Conservation (phyloP, 2,329 filamentous ascomycete genomes). For the Ophiostoma australiae region DNA sequence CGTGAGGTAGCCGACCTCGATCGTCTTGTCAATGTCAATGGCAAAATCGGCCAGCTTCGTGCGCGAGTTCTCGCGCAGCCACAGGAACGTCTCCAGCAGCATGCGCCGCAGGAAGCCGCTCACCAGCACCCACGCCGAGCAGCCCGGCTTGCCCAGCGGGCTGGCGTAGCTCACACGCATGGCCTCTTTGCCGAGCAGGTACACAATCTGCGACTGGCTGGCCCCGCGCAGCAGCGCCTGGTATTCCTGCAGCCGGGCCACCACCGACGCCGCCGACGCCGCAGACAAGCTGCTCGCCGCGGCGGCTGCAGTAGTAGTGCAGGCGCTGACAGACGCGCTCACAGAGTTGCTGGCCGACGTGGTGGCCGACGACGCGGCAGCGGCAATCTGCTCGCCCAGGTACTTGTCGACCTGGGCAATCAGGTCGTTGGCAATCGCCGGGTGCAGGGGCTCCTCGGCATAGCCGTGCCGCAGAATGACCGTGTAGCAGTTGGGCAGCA, state of each 20-base stretch:
- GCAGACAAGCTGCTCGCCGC: not conserved
- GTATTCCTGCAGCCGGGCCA: conserved; percentile 31
- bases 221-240: conserved; percentile 43
- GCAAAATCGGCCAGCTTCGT: conserved; percentile 61
- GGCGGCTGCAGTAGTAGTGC: not conserved
- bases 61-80: conserved; percentile 60
- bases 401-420: conserved; percentile 54
- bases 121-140: conserved; percentile 6
- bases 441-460: conserved; percentile 64
- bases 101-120: conserved; percentile 41
- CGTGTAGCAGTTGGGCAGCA: conserved; percentile 60
- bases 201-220: conserved; percentile 47
- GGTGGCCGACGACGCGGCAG: not conserved
- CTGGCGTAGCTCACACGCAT: conserved; percentile 42
- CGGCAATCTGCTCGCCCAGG: conserved; percentile 37
- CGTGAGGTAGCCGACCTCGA: conserved; percentile 67
- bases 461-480: conserved; percentile 68
- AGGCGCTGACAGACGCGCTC: too few species aligned
- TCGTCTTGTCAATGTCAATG: conserved; percentile 54
- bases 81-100: conserved; percentile 54
- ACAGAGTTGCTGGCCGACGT: not conserved
- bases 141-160: conserved; percentile 7
- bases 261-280: not conserved
- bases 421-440: conserved; percentile 52
- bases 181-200: conserved; percentile 58